Base-by-base conservation (phyloP, 768 basidiomycete genomes). In the Obba rivulosa region DNA sequence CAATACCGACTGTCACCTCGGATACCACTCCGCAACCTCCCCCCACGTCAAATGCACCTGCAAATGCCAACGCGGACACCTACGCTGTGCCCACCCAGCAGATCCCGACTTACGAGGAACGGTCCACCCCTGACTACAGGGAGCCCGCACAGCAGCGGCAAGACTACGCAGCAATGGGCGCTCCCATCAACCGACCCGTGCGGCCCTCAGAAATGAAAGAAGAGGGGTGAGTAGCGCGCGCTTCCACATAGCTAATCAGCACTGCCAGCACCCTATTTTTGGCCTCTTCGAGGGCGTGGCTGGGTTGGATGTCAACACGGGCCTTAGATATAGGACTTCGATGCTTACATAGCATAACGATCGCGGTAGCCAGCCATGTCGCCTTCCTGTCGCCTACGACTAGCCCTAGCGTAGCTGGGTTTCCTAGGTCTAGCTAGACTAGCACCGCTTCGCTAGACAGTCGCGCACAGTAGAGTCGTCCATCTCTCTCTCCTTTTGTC, bases 121-220 rank as follows among this genome's bases (percentile, higher is more conserved):
- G 80, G 8, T 72, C 74, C 25, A 65, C 73, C 0, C 65, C 69
- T 3, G 81, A 83, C 36, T 80, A 80, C 58, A 67, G 70, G 21
- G 71, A 73, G 51, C 53, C 56, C 18, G 56, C 68, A 51, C 59
- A 65, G 18, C 64, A 65, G 35, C 63, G 66, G 22, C 63, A 49
- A 20, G 69, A 72, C 14, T 70, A 36, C 41, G 71, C 21, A 70
- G 60, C 24, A 78, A 73, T 18, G 31, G 51, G 51, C 13, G 52
- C 49, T 49, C 72, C 71, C 21, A 72, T 74, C 20, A 81, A 86
- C 62, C 78, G 88, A 39, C 82, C 79, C 28, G 70, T 92, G 14
- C 77, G 89, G 28, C 88, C 88, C 16, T 85, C 85, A 10, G 92
- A 96, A 67, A 92, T 92, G 90, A 92, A 92, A 67, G 94, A 96